These are phyloP conservation scores for Urtica urens DNA, from an alignment of 306 rosid species.

Conservation along the genomic window DNA sequence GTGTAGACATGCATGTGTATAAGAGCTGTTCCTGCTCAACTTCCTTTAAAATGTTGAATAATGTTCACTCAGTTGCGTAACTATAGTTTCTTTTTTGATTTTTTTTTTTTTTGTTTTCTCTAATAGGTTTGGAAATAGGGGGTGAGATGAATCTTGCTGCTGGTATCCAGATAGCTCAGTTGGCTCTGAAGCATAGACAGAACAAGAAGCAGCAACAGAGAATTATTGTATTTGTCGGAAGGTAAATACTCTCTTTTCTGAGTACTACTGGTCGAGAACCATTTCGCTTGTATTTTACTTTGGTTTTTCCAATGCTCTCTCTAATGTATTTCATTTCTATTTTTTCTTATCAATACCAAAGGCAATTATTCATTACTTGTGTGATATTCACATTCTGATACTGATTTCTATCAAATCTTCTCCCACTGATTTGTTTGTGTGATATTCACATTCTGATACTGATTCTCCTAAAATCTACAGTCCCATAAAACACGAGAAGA, in stretches of 20 bases:
- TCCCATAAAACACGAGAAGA: constrained; percentile 66
- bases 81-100: too few species aligned
- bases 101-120: background rate
- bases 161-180: constrained; percentile 92
- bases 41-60: background rate
- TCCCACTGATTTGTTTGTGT: too few species aligned
- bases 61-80: too few species aligned
- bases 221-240: constrained; percentile 86
- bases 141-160: constrained; percentile 95
- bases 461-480: constrained; percentile 26
- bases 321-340: too few species aligned
- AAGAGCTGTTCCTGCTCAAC: background rate
- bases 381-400: too few species aligned
- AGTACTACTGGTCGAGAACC: too few species aligned
- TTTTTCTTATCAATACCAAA: too few species aligned
- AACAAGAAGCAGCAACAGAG: constrained; percentile 97
- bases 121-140: constrained; percentile 76
- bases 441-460: background rate
- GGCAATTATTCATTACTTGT: too few species aligned
- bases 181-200: constrained; percentile 97
- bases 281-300: too few species aligned
- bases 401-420: too few species aligned
- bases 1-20: too few species aligned
- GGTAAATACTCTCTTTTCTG: constrained; percentile 27
- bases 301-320: too few species aligned